Percentiles rank a stretch among this genome's conserved stretches.
phyloP scores from a whole-genome alignment of 2,329 filamentous ascomycete genomes.

The Aspergillus pseudoviridinutans region DNA sequence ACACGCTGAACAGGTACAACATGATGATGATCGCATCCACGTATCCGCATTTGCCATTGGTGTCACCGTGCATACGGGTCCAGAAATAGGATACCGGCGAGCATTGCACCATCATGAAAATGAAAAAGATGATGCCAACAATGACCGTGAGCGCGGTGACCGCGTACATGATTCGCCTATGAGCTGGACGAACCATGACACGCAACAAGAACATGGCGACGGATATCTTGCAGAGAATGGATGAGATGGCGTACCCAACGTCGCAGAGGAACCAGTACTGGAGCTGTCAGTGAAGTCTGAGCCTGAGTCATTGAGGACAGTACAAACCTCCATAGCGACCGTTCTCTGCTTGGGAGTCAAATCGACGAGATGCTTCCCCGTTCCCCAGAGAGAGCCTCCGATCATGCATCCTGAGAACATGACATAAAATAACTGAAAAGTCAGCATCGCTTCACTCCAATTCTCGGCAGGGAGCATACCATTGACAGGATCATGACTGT shows the following conservation, averaged over 20 bases:
- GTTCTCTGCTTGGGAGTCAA: slow-evolving; percentile 8
- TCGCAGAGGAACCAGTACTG: slow-evolving; percentile 48
- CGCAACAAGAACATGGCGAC: slow-evolving; percentile 49
- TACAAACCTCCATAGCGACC: slow-evolving; percentile 16
- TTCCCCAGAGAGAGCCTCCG: slow-evolving; percentile 18
- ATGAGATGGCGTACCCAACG: slow-evolving; percentile 45
- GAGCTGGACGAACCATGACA: slow-evolving; percentile 40
- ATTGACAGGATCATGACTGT: slow-evolving; percentile 27
- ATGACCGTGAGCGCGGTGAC: slow-evolving; percentile 39
- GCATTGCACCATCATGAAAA: slow-evolving; percentile 48
- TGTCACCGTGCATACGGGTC: slow-evolving; percentile 20
- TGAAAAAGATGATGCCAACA: slow-evolving; percentile 43
- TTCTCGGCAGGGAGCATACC: slow-evolving; percentile 9
- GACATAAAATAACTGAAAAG: slow-evolving; percentile 14
- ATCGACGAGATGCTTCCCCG: slow-evolving; percentile 15
- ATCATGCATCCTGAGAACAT: slow-evolving; percentile 20
- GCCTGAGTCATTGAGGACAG: not conserved
- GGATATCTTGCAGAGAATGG: slow-evolving; percentile 44
- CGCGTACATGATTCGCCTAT: slow-evolving; percentile 42
- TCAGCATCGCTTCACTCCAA: not conserved
- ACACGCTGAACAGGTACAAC: slow-evolving; percentile 19
- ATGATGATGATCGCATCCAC: slow-evolving; percentile 7
- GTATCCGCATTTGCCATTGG: slow-evolving; percentile 9
- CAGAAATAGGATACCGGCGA: slow-evolving; percentile 47
- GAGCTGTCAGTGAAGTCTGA: not conserved